Conservation (phyloP, 495 filamentous ascomycete genomes). For the Amphirosellinia nigrospora region DNA sequence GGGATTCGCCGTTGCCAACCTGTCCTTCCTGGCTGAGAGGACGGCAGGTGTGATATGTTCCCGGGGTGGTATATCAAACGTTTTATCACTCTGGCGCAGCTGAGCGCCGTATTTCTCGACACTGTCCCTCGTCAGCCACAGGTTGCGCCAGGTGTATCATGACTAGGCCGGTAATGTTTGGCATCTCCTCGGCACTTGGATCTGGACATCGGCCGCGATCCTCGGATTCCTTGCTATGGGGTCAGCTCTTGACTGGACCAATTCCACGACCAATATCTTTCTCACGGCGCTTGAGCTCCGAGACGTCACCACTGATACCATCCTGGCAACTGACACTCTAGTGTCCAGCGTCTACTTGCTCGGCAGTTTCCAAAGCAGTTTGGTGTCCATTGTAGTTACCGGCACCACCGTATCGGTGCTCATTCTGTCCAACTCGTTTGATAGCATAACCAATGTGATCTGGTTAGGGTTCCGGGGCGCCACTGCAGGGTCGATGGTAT, state of each 20-base stretch:
- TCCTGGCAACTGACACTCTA: constrained; percentile 26
- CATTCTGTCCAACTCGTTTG: constrained; percentile 33
- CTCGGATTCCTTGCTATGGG: constrained; percentile 34
- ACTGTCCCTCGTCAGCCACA: constrained; percentile 30
- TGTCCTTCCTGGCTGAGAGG: constrained; percentile 31
- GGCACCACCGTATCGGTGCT: constrained; percentile 30
- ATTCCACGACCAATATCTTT: constrained; percentile 34
- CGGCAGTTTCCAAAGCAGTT: constrained; percentile 28
- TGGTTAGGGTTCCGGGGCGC: constrained; percentile 35
- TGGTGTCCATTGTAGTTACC: constrained; percentile 32
- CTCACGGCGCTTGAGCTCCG: constrained; percentile 31
- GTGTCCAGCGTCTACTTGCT: constrained; percentile 32
- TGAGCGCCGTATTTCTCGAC: constrained; percentile 33
- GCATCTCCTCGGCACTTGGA: constrained; percentile 29
- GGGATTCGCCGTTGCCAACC: constrained; percentile 34
- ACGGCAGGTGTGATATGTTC: constrained; percentile 39
- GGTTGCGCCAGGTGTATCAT: constrained; percentile 29
- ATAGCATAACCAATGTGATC: constrained; percentile 31
- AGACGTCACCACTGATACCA: constrained; percentile 32
- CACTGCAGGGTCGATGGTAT: constrained; percentile 26
- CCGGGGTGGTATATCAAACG: constrained; percentile 30
- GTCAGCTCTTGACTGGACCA: constrained; percentile 32
- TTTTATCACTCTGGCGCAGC: constrained; percentile 34
- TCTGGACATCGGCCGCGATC: constrained; percentile 31
- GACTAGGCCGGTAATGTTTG: constrained; percentile 22